Evolutionary conservation across 768 basidiomycete genomes (phyloP).

Genomic region (Suillus discolor): DNA sequence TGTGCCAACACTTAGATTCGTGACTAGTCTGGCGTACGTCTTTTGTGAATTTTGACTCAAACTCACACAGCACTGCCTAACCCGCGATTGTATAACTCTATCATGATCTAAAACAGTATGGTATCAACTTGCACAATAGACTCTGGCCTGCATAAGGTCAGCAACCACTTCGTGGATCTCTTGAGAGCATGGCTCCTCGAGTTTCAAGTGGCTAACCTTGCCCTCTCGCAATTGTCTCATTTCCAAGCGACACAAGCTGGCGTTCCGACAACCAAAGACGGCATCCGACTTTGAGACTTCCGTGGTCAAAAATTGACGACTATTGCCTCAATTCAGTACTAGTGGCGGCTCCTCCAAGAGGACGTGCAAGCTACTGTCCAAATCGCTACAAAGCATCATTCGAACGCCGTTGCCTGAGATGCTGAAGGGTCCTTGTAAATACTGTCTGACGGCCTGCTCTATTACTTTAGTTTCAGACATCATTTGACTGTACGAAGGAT

Average conservation of each 20-base stretch:
- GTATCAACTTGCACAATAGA: no score
- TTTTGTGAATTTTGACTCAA: no score
- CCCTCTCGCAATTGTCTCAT: slow-evolving; percentile 42
- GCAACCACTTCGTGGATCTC: slow-evolving; percentile 19
- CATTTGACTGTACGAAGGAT: no score
- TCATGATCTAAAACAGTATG: no score
- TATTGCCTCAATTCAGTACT: slow-evolving; percentile 16
- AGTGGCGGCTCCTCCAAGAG: not conserved
- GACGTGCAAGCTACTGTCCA: slow-evolving; percentile 24
- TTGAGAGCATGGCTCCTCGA: slow-evolving; percentile 16
- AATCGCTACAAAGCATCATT: slow-evolving; percentile 20
- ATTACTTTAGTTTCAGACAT: not conserved
- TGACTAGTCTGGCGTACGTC: no score
- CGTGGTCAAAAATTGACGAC: slow-evolving; percentile 42
- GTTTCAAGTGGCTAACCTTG: slow-evolving; percentile 24
- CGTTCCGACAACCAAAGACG: slow-evolving; percentile 43
- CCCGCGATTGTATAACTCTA: no score
- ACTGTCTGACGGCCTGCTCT: not conserved
- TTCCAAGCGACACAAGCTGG: slow-evolving; percentile 40
- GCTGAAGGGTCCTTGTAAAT: slow-evolving; percentile 19
- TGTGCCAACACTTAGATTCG: no score
- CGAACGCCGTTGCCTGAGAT: slow-evolving; percentile 28
- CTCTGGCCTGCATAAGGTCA: slow-evolving; percentile 16
- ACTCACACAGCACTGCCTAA: no score
- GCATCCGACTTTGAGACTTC: slow-evolving; percentile 34